Evolutionary conservation across 2,329 filamentous ascomycete genomes (phyloP).

Genomic region (Drechslerella dactyloides): DNA sequence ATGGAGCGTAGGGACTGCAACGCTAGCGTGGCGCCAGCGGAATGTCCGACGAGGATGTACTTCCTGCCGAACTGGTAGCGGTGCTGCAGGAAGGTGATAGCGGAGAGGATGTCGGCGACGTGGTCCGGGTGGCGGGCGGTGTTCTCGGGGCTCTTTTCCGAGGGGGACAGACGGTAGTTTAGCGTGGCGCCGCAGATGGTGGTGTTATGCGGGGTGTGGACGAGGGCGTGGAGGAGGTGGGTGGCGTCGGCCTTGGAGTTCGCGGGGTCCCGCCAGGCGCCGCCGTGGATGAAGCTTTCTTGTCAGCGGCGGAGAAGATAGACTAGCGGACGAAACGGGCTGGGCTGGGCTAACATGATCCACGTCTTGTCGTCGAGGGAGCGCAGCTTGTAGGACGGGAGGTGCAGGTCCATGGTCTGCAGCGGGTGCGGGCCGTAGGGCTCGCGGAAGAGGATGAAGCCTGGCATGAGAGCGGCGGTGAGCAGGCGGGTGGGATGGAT

Average conservation of each 20-base stretch:
- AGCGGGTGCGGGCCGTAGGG: conserved; percentile 48
- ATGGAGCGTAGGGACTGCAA: conserved; percentile 66
- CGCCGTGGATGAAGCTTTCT: conserved; percentile 66
- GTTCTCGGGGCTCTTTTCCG: conserved; percentile 54
- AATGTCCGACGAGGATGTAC: conserved; percentile 69
- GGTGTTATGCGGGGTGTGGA: conserved; percentile 51
- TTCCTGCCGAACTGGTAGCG: conserved; percentile 60
- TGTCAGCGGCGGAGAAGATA: no score
- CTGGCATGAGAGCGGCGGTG: conserved; percentile 44
- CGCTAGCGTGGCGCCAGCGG: conserved; percentile 69
- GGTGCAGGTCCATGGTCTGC: conserved; percentile 49
- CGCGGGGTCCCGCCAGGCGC: conserved; percentile 68
- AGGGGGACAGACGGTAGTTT: conserved; percentile 68
- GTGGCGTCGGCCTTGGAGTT: conserved; percentile 62
- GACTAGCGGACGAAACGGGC: no score
- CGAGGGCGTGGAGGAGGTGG: conserved; percentile 57
- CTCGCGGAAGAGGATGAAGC: conserved; percentile 51
- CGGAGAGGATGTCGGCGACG: conserved; percentile 65
- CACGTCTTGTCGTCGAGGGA: conserved; percentile 46
- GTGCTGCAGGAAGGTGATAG: conserved; percentile 62
- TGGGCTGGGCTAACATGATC: conserved; percentile 46
- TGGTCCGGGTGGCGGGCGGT: conserved; percentile 68
- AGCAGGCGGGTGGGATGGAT: conserved; percentile 9
- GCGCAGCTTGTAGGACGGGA: conserved; percentile 47
- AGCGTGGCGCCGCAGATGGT: conserved; percentile 68